Evolutionary conservation across 2,329 filamentous ascomycete species (phyloP), one percentile per base, ranked within the genome.

Genomic region (Ambrosiella cleistominuta): DNA sequence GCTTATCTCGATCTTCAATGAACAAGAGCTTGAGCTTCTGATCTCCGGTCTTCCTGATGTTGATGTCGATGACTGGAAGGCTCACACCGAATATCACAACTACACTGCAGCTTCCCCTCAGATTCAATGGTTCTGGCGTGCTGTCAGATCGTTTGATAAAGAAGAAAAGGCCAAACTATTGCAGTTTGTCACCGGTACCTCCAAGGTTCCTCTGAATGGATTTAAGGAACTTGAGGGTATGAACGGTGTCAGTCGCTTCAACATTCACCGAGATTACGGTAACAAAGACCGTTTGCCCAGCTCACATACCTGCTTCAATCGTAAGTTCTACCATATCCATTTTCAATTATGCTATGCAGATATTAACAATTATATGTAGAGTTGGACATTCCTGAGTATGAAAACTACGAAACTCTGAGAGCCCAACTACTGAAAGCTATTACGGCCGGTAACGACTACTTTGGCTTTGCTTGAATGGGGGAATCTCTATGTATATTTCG

Each of bases 101-200:
- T 98, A 98, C 73, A 88, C 82, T 3, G 85, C 88, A 38, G 91
- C 90, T 0, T 96, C 93, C 2, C 87, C 88, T 50, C 94, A 98
- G 69, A 95, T 98, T 61, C 90, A 97, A 69, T 98, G 93, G 93
- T 98, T 98, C 81, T 98, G 93, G 93, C 85, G 94, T 66, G 93
- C 93, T 35, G 82, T 98, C 49, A 84, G 93, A 65, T 95, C 90
- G 3, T 98, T 96, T 67, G 94, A 97, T 74, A 97, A 97, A 73
- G 94, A 98, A 73, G 94, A 98, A 72, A 87, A 88, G 61, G 93
- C 93, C 65, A 98, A 98, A 72, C 75, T 98, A 62, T 78, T 98
- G 50, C 93, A 98, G 67, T 98, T 98, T 69, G 93, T 98, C 64
- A 98, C 94, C 1, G 93, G 93, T 68, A 98, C 94, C 15, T 94